Conservation (phyloP, 164 flowering plant genomes). For the Pachysandra terminalis region DNA sequence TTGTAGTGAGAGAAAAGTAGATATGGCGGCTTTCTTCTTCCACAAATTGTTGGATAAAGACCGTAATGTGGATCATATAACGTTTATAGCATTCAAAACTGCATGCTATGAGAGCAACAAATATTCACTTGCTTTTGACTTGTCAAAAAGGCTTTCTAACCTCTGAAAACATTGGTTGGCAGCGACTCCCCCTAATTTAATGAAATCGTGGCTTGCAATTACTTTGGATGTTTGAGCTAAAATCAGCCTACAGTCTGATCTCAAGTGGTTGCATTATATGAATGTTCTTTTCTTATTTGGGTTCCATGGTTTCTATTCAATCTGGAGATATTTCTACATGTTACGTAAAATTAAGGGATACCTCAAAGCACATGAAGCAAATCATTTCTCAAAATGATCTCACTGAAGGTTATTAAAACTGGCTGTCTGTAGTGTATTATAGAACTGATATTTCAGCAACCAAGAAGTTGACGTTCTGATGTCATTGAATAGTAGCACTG, state of each 20-base stretch:
- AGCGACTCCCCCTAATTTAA: neutral
- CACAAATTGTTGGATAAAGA: constrained; percentile 61
- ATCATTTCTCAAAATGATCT: too few relatives aligned
- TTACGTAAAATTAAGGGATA: too few relatives aligned
- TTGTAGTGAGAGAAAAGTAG: constrained; percentile 69
- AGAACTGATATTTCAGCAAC: too few relatives aligned
- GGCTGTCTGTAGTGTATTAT: too few relatives aligned
- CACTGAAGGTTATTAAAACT: too few relatives aligned
- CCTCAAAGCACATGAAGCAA: too few relatives aligned
- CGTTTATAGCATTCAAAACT: constrained; percentile 61
- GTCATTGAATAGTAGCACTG: too few relatives aligned
- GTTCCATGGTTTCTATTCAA: neutral
- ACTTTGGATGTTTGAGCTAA: neutral
- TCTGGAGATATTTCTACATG: neutral
- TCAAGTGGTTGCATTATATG: neutral
- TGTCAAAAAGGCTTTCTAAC: constrained; percentile 53
- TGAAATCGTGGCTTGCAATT: neutral
- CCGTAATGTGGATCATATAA: constrained; percentile 44
- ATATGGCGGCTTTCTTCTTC: constrained; percentile 61
- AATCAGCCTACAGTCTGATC: neutral
- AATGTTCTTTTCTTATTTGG: neutral
- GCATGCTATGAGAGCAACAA: constrained; percentile 67
- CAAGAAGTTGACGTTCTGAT: too few relatives aligned
- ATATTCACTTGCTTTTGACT: constrained; percentile 63
- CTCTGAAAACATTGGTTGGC: constrained; percentile 38